These are phyloP conservation scores for Hemisphaericaspora xylanilytica DNA, from an alignment of 1,139 yeast species.

Conservation along the genomic window DNA sequence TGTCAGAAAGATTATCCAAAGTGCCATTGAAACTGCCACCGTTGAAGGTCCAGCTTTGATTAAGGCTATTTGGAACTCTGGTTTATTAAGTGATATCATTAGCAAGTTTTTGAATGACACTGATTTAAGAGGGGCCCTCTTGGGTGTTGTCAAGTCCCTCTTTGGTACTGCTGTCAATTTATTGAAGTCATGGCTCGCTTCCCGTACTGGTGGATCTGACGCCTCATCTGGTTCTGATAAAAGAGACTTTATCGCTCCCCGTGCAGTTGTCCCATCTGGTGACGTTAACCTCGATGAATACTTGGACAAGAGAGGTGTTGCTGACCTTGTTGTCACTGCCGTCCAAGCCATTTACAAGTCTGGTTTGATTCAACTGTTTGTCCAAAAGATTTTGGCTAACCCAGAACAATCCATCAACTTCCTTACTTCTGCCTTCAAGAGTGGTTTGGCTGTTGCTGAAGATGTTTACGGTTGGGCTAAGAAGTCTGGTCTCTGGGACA, in stretches of 20 bases:
- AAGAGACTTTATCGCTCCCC: slow-evolving; percentile 18
- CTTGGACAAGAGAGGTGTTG: slow-evolving; percentile 40
- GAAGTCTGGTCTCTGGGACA: slow-evolving; percentile 34
- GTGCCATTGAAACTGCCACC: slow-evolving; percentile 35
- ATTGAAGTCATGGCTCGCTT: slow-evolving; percentile 19
- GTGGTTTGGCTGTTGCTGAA: slow-evolving; percentile 35
- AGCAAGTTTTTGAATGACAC: slow-evolving; percentile 32
- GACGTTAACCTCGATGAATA: slow-evolving; percentile 18
- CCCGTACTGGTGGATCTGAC: slow-evolving; percentile 19
- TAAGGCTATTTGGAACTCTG: slow-evolving; percentile 45
- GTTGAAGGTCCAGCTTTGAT: slow-evolving; percentile 46
- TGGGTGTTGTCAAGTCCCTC: slow-evolving; percentile 33
- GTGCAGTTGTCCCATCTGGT: slow-evolving; percentile 16
- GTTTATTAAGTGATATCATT: slow-evolving; percentile 38
- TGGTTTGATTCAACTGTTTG: slow-evolving; percentile 33
- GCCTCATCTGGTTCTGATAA: slow-evolving; percentile 11
- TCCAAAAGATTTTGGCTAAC: slow-evolving; percentile 37
- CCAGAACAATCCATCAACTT: slow-evolving; percentile 35
- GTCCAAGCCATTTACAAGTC: slow-evolving; percentile 32
- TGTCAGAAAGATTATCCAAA: slow-evolving; percentile 28
- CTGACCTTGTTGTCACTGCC: slow-evolving; percentile 27
- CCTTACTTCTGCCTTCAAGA: slow-evolving; percentile 33
- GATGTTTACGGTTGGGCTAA: slow-evolving; percentile 43
- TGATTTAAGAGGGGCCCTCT: slow-evolving; percentile 35
- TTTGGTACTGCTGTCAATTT: slow-evolving; percentile 35